Evolutionary conservation across 2,329 filamentous ascomycete species (phyloP).

Genomic region (Ceratocystis papillata): DNA sequence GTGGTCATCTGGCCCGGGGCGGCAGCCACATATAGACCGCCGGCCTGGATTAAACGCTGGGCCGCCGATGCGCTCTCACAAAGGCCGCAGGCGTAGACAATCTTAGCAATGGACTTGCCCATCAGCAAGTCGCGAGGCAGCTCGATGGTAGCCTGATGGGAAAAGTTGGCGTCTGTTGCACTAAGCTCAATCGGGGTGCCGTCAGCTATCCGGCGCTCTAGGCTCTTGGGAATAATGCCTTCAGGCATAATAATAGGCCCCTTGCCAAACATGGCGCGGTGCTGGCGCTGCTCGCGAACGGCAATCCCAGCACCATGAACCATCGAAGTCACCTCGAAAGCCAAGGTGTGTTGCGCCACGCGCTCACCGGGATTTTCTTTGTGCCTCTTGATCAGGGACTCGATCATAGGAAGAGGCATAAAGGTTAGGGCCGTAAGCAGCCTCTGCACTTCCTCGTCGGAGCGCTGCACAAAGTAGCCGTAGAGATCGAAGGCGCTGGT

Average conservation of each 20-base stretch:
- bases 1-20: slow-evolving; percentile 35
- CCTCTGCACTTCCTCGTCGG: slow-evolving; percentile 69
- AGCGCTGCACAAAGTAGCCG: slow-evolving; percentile 72
- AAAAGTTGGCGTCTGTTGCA: slow-evolving; percentile 35
- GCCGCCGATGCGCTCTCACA: slow-evolving; percentile 46
- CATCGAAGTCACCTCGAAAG: slow-evolving; percentile 68
- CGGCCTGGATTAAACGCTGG: slow-evolving; percentile 44
- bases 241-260: slow-evolving; percentile 19
- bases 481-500: slow-evolving; percentile 81
- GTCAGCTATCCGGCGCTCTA: slow-evolving; percentile 22
- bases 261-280: slow-evolving; percentile 41
- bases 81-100: slow-evolving; percentile 51
- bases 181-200: slow-evolving; percentile 21
- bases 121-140: slow-evolving; percentile 49
- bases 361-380: slow-evolving; percentile 56
- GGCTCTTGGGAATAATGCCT: slow-evolving; percentile 20
- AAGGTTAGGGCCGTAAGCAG: slow-evolving; percentile 89
- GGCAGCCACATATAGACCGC: slow-evolving; percentile 52
- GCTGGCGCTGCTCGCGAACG: slow-evolving; percentile 46
- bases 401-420: slow-evolving; percentile 59
- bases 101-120: slow-evolving; percentile 44
- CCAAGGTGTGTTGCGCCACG: slow-evolving; percentile 70
- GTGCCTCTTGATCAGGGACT: slow-evolving; percentile 57
- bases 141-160: slow-evolving; percentile 44
- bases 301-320: slow-evolving; percentile 62